Base-by-base conservation (phyloP, 805 yeast species). In the Vanderwaltozyma polyspora region DNA sequence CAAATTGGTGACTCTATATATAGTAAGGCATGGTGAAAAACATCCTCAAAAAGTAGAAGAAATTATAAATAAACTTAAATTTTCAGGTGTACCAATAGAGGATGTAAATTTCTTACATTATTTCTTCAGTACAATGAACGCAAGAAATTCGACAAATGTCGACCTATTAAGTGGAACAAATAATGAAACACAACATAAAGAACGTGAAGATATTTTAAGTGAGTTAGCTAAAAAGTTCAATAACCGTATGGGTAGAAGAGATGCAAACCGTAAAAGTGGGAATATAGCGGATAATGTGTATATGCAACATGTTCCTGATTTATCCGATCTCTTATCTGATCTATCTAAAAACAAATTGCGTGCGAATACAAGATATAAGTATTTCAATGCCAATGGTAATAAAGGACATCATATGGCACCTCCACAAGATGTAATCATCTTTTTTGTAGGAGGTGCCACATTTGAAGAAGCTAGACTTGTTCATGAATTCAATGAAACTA, bases 401-500 rank as follows among this genome's bases (percentile, higher is more conserved):
- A n/a, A 27, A 2, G 16, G 35, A 6, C 33, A 29, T n/a, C 25
- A 17, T 1, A 11, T n/a, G 6, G 36, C 45, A 19, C 46, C 35
- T 13, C 66, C 71, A 1, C 82, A 78, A 46, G 87, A 81, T 45
- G 62, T 82, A n/a, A 67, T 82, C 3, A 62, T 82, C 1, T 82
- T 76, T 51, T 59, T 81, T 34, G 74, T 84, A 33, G 97, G 96
- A 5, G 98, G 98, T 12, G 79, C 72, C 2, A 89, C 97, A 1
- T 85, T 74, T 52, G 97, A 89, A 56, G 99, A 91, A 55, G 83
- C 94, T 0, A 70, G 95, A 41, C 59, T 86, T 17, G 74, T 87
- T 4, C 74, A 80, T 35, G 82, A 85, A 40, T 65, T 86, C 42
- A 78, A 79, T 49, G 59, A 59, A 19, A 62, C 72, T 17, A 49